Conservation (phyloP, 2,329 filamentous ascomycete genomes). For the Exutisphaerella laricina region DNA sequence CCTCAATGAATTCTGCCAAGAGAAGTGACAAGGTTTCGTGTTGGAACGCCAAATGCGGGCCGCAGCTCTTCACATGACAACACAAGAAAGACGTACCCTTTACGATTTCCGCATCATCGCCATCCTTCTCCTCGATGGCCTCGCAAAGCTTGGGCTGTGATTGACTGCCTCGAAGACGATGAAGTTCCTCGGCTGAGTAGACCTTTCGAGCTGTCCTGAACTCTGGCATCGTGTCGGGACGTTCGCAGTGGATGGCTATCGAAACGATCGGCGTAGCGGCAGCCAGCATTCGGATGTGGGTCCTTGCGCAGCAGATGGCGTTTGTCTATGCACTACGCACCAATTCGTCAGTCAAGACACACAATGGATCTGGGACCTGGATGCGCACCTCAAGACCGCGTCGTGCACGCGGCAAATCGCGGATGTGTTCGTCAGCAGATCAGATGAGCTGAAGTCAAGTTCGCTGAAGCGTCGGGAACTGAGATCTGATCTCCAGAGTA, state of each 20-base stretch:
- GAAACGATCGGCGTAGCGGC: not conserved
- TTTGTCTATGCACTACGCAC: constrained; percentile 1
- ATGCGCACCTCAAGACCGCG: not conserved
- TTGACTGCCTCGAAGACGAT: constrained; percentile 30
- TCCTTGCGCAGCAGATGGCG: not conserved
- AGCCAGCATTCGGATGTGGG: not conserved
- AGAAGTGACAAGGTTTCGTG: no score
- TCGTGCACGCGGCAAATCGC: no score
- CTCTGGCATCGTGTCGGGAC: constrained; percentile 5
- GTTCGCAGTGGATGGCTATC: not conserved
- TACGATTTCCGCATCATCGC: constrained; percentile 34
- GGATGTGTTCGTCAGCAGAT: no score
- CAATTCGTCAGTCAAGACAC: not conserved
- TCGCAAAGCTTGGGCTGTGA: constrained; percentile 33
- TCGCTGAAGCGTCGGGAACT: no score
- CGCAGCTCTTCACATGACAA: constrained; percentile 3
- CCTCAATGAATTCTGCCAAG: no score
- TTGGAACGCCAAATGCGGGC: no score
- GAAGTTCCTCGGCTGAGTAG: constrained; percentile 36
- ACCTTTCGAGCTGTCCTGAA: constrained; percentile 30
- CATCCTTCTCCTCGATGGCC: constrained; percentile 34
- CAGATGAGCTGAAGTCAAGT: no score
- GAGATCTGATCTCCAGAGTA: constrained; percentile 14
- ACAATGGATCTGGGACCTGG: not conserved
- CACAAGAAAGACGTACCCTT: constrained; percentile 29